Base-by-base conservation (phyloP, 2,329 filamentous ascomycete species). In the Claviceps digitariae region DNA sequence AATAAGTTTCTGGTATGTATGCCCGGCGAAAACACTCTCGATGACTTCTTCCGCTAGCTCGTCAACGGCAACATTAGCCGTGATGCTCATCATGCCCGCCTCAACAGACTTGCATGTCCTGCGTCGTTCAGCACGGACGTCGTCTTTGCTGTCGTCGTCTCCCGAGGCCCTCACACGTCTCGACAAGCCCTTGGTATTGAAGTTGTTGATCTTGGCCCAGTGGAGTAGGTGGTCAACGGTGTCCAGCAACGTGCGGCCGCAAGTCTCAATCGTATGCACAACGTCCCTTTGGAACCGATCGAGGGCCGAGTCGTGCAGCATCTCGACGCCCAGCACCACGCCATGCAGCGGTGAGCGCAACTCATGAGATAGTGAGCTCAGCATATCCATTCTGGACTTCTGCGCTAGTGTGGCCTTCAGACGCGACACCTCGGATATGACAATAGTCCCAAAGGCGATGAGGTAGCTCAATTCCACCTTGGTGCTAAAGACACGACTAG, bases 281-380 rank as follows among this genome's bases (percentile, higher is more conserved):
- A 75, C 67, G 17, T 74, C 71, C 2, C 67, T 65, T 57, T 79
- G 77, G 4, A 70, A 67, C 2, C 68, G 67, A 41, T 68, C 69
- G 25, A 80, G 66, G 0, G 64, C 54, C 0, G 75, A 78, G n/a
- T 80, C 76, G 4, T 73, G 69, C 0, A 83, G 59, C 6, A 81
- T 62, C 56, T 81, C 77, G 1, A 72, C 69, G 52, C 69, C 78
- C 0, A 77, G 73, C 0, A 83, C 64, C 31, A 83, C 74, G 2
- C 80, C 81, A 54, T 84, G 80, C 0, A 84, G 66, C 0, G 81
- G 81, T 2, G 76, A 81, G 7, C 81, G 71, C 13, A 84, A 63
- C 60, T 84, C 81, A 58, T 84, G 81, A 2, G 76, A 80, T 5
- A 84, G 73, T 0, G 76, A 81, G 0, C 77, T 75, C 8, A 84